Evolutionary conservation across 192 early-diverging fungal genomes (phyloP).

Genomic region (Geranomyces variabilis): DNA sequence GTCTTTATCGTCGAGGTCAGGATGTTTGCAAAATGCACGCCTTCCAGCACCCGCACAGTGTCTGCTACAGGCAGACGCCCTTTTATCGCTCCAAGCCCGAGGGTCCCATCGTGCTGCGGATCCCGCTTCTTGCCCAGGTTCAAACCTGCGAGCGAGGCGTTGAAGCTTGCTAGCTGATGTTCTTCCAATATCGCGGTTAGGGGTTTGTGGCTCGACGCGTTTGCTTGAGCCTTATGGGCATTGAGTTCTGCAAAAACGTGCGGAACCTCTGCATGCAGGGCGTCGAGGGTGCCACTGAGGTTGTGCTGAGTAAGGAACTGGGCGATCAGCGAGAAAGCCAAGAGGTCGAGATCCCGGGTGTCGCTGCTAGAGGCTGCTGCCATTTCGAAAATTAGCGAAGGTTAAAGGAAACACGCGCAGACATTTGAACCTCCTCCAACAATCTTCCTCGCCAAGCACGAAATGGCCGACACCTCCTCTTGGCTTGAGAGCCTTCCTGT

Average conservation of each 20-base stretch:
- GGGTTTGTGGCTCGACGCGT: conserved; percentile 35
- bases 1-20: conserved; percentile 48
- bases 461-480: too few relatives aligned
- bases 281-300: conserved; percentile 44
- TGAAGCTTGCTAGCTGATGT: conserved; percentile 19
- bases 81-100: conserved; percentile 29
- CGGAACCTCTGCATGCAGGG: conserved; percentile 50
- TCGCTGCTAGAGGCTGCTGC: background rate
- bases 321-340: conserved; percentile 41
- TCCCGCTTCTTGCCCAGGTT: background rate
- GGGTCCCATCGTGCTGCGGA: conserved; percentile 41
- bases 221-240: conserved; percentile 24
- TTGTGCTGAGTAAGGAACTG: conserved; percentile 48
- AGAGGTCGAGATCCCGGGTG: conserved; percentile 29
- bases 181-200: conserved; percentile 49
- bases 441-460: too few relatives aligned
- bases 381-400: conserved; percentile 17
- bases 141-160: conserved; percentile 3
- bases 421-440: too few relatives aligned
- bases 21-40: conserved; percentile 64
- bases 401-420: too few relatives aligned
- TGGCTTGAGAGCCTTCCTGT: too few relatives aligned
- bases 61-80: conserved; percentile 42
- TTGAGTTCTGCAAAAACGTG: conserved; percentile 34
- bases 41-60: conserved; percentile 34